Conservation (phyloP, 1,284 basidiomycete species). For the Tilletia indica region DNA sequence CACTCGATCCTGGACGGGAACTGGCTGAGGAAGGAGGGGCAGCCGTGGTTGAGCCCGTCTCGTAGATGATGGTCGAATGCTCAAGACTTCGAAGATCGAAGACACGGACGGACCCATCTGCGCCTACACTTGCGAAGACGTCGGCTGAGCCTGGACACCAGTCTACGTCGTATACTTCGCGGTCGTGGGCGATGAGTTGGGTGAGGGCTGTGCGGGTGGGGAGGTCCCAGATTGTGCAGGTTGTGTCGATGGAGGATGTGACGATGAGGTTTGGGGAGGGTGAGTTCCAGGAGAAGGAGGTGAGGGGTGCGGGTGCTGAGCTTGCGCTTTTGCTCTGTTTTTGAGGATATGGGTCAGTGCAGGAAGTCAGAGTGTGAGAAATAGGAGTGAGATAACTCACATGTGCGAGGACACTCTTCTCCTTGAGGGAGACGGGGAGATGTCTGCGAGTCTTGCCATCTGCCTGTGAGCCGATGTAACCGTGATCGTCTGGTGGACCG, state of each 20-base stretch:
- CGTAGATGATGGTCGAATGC: conserved; percentile 97
- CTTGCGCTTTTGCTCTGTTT: conserved; percentile 46
- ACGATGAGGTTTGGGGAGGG: conserved; percentile 55
- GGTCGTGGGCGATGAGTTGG: conserved; percentile 84
- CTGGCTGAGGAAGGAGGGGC: conserved; percentile 10
- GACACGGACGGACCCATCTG: conserved; percentile 91
- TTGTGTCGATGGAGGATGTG: conserved; percentile 64
- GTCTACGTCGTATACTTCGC: conserved; percentile 94
- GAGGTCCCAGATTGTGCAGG: conserved; percentile 74
- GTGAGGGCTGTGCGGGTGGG: conserved; percentile 92
- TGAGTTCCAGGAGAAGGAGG: conserved; percentile 55
- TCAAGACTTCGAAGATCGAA: conserved; percentile 94
- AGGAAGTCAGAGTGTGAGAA: background rate
- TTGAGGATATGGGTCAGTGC: background rate
- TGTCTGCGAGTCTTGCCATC: background rate
- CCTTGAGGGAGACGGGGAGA: conserved; percentile 27
- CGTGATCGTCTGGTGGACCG: background rate
- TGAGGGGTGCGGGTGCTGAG: conserved; percentile 52
- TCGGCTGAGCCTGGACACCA: conserved; percentile 98
- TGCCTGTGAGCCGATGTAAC: background rate
- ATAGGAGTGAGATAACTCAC: conserved; percentile 21
- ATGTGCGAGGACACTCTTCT: conserved; percentile 52
- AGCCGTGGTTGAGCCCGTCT: conserved; percentile 57
- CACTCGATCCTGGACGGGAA: background rate
- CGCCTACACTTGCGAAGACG: conserved; percentile 97